Conservation (phyloP, 495 filamentous ascomycete genomes). For the Bryoglossum gracile region DNA sequence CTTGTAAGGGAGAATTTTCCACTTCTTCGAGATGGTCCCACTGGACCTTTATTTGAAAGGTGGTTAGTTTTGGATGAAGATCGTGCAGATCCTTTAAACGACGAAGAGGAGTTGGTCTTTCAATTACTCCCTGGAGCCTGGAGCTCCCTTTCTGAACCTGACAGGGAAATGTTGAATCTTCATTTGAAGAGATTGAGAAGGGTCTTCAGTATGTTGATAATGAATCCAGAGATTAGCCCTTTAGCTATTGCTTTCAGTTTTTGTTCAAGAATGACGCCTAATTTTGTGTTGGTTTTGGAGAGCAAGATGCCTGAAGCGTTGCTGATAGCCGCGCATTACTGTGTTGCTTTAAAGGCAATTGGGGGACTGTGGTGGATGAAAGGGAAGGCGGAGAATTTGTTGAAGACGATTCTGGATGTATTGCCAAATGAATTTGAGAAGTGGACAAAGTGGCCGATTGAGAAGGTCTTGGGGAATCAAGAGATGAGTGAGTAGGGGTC, state of each 20-base stretch:
- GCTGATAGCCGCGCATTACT: constrained; percentile 15
- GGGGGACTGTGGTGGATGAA: constrained; percentile 18
- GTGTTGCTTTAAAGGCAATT: constrained; percentile 11
- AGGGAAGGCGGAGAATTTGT: constrained; percentile 18
- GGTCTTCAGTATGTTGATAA: constrained; percentile 13
- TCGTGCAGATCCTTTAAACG: constrained; percentile 5
- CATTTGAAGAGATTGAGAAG: neutral
- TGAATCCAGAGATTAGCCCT: constrained; percentile 4
- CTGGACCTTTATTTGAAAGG: neutral
- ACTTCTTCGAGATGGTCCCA: constrained; percentile 9
- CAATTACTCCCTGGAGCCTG: constrained; percentile 4
- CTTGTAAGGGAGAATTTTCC: constrained; percentile 1
- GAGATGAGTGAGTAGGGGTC: no score
- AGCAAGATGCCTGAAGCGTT: constrained; percentile 19
- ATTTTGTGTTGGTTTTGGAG: constrained; percentile 12
- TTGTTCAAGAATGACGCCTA: constrained; percentile 9
- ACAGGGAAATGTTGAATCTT: constrained; percentile 1
- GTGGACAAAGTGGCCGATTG: constrained; percentile 16
- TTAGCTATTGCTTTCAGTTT: constrained; percentile 11
- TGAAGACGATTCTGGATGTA: constrained; percentile 12
- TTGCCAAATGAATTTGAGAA: constrained; percentile 13
- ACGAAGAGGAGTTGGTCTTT: constrained; percentile 5
- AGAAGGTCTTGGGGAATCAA: constrained; percentile 14
- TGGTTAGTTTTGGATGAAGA: constrained; percentile 10
- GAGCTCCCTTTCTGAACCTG: neutral